Conservation (phyloP, 257 asterid genomes). For the Lithospermum erythrorhizon region DNA sequence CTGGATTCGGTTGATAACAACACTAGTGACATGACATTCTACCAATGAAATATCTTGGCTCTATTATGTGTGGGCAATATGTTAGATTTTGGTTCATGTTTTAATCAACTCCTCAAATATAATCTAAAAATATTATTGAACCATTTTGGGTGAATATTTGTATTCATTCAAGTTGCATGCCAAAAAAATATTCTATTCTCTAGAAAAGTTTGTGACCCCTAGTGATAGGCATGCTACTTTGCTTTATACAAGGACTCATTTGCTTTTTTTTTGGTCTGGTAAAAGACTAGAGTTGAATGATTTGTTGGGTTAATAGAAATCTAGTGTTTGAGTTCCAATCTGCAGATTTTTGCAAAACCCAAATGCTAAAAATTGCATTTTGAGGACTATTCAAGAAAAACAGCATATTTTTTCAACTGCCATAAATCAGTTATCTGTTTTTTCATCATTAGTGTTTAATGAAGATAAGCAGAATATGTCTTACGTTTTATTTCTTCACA, state of each 20-base stretch:
- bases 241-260: slow-evolving; percentile 40
- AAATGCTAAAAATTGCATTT: slow-evolving; percentile 6
- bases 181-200: slow-evolving; percentile 33
- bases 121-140: too few species aligned
- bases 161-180: slow-evolving; percentile 6
- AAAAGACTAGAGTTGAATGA: slow-evolving; percentile 21
- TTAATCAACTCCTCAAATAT: not conserved
- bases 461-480: slow-evolving; percentile 24
- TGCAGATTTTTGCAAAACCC: slow-evolving; percentile 12
- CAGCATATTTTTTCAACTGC: slow-evolving; percentile 13
- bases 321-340: slow-evolving; percentile 23
- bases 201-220: slow-evolving; percentile 51
- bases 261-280: slow-evolving; percentile 31
- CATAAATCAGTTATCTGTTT: slow-evolving; percentile 5
- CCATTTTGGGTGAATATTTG: not conserved
- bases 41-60: slow-evolving; percentile 30
- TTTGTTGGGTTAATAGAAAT: slow-evolving; percentile 23
- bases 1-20: too few species aligned
- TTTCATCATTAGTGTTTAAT: slow-evolving; percentile 12
- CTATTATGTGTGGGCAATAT: slow-evolving; percentile 24
- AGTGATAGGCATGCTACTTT: slow-evolving; percentile 71
- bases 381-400: slow-evolving; percentile 8
- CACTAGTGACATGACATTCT: slow-evolving; percentile 20
- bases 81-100: slow-evolving; percentile 5
- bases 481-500: slow-evolving; percentile 23